Percentiles rank a stretch among this genome's conserved stretches.
Evolutionary conservation across 441 rosid species (phyloP).

Genomic region (Syzygium malaccense): DNA sequence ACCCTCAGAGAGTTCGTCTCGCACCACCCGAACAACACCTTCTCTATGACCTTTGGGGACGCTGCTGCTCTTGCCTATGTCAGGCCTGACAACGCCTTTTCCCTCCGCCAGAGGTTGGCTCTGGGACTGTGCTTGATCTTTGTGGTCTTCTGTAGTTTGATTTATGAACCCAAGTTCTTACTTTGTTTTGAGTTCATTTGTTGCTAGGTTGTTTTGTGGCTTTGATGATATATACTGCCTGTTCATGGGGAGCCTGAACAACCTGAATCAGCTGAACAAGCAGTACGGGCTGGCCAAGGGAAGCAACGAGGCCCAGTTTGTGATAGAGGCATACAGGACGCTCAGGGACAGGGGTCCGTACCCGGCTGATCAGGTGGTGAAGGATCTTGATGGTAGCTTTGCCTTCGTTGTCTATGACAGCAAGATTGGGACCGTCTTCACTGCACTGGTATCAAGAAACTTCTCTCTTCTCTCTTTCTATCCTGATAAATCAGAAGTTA

Average conservation of each 20-base stretch:
- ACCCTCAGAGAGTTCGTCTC: constrained; percentile 52
- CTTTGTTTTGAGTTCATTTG: background rate
- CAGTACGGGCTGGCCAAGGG: constrained; percentile 81
- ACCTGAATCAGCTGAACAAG: constrained; percentile 49
- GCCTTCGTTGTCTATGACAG: constrained; percentile 78
- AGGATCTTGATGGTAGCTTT: constrained; percentile 78
- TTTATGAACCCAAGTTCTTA: background rate
- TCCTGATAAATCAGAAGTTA: background rate
- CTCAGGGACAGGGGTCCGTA: constrained; percentile 93
- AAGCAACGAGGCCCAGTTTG: constrained; percentile 67
- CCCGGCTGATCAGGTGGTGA: constrained; percentile 86
- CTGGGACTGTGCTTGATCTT: background rate
- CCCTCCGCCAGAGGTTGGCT: constrained; percentile 40
- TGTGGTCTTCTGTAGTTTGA: background rate
- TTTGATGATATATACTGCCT: constrained; percentile 66
- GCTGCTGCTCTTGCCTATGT: constrained; percentile 59
- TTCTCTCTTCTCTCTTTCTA: background rate
- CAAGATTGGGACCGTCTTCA: constrained; percentile 58
- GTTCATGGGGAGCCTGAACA: constrained; percentile 75
- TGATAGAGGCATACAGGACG: constrained; percentile 75
- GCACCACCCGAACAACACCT: constrained; percentile 42
- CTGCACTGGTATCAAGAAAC: constrained; percentile 44
- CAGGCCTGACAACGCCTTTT: constrained; percentile 22
- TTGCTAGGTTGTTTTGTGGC: constrained; percentile 75
- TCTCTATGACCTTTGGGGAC: constrained; percentile 50